Evolutionary conservation across 331 rosid species (phyloP).

Genomic region (Saraca asoca): DNA sequence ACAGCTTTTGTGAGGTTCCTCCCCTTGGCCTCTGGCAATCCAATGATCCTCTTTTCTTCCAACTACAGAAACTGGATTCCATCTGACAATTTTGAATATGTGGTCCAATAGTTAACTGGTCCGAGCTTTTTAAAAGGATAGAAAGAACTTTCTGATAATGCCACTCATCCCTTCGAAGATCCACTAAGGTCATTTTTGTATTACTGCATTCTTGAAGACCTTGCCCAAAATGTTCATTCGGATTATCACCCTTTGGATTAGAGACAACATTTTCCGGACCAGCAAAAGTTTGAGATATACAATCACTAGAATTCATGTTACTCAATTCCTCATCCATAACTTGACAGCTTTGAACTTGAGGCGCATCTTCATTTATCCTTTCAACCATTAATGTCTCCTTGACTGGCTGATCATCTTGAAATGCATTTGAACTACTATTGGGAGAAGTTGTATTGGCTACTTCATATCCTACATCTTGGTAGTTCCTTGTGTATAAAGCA

Average conservation of each 20-base stretch:
- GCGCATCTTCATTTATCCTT: slow-evolving; percentile 49
- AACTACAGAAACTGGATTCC: slow-evolving; percentile 59
- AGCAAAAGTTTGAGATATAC: slow-evolving; percentile 74
- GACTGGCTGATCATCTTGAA: slow-evolving; percentile 43
- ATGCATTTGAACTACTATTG: slow-evolving; percentile 54
- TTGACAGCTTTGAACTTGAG: slow-evolving; percentile 76
- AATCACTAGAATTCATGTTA: slow-evolving; percentile 78
- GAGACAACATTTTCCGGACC: slow-evolving; percentile 49
- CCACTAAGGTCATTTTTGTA: slow-evolving; percentile 49
- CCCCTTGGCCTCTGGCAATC: slow-evolving; percentile 44
- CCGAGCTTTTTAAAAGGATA: slow-evolving; percentile 56
- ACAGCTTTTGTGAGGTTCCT: slow-evolving; percentile 49
- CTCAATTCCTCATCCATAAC: slow-evolving; percentile 69
- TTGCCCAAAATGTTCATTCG: slow-evolving; percentile 26
- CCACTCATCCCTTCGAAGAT: slow-evolving; percentile 45
- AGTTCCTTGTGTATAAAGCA: slow-evolving; percentile 37
- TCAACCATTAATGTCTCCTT: slow-evolving; percentile 57
- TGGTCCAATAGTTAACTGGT: slow-evolving; percentile 50
- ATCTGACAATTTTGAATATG: slow-evolving; percentile 42
- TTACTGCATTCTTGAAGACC: slow-evolving; percentile 49
- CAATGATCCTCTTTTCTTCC: slow-evolving; percentile 53
- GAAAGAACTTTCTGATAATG: slow-evolving; percentile 72
- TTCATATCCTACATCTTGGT: slow-evolving; percentile 37
- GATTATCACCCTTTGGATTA: slow-evolving; percentile 37
- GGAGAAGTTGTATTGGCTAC: slow-evolving; percentile 61